Conservation (phyloP, 768 basidiomycete genomes). For the Gautieria morchelliformis region DNA sequence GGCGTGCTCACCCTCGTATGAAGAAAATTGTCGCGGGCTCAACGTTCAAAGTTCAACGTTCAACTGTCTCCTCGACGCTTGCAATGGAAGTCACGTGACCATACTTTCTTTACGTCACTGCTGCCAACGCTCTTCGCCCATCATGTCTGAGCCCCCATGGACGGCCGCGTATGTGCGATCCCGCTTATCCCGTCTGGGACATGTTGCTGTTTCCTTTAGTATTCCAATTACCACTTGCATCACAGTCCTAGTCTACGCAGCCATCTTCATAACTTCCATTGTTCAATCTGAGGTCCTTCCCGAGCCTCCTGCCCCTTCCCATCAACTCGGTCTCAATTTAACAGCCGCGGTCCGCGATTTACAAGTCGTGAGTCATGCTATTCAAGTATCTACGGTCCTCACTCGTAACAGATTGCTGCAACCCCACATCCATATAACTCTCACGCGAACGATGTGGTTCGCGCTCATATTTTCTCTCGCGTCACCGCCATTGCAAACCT, state of each 20-base stretch:
- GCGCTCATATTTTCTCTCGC: constrained; percentile 46
- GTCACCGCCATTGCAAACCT: constrained; percentile 35
- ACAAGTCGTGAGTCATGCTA: neutral
- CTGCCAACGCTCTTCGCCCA: neutral
- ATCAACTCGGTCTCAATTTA: neutral
- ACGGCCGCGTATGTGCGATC: neutral
- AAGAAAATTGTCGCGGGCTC: too few species aligned
- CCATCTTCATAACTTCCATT: neutral
- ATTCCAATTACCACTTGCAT: neutral
- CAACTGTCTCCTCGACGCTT: too few species aligned
- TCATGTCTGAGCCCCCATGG: neutral
- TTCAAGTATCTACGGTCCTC: too few species aligned
- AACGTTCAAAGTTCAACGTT: too few species aligned
- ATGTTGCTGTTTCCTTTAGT: neutral
- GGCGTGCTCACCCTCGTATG: too few species aligned
- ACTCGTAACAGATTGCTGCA: constrained; percentile 43
- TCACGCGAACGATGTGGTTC: constrained; percentile 63
- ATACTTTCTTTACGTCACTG: neutral
- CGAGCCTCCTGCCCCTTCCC: neutral
- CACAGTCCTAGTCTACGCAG: neutral
- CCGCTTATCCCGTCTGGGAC: neutral
- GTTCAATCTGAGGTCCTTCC: neutral
- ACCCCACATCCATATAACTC: constrained; percentile 74
- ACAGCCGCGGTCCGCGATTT: neutral
- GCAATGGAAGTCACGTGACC: too few species aligned